Evolutionary conservation across 805 yeast species (phyloP).

Genomic region (Candida coleopterorum): DNA sequence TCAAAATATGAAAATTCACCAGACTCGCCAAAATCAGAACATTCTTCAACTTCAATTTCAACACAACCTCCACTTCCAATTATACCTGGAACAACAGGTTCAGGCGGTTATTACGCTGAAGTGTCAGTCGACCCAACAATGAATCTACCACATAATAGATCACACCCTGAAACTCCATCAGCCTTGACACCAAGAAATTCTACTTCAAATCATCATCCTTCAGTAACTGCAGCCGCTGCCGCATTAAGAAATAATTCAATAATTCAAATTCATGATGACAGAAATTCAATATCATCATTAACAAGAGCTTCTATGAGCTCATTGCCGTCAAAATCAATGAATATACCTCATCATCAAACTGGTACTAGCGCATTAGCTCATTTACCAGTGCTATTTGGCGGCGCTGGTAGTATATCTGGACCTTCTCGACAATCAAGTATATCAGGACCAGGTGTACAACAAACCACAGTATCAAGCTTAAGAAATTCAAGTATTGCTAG

Average conservation of each 20-base stretch:
- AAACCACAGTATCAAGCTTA: conserved; percentile 34
- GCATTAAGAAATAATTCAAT: conserved; percentile 33
- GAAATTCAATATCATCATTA: conserved; percentile 27
- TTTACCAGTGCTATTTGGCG: conserved; percentile 40
- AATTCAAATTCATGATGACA: conserved; percentile 37
- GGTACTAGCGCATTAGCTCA: conserved; percentile 36
- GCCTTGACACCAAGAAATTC: conserved; percentile 27
- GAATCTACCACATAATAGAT: conserved; percentile 41
- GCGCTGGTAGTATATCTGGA: conserved; percentile 34
- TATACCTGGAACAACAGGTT: conserved; percentile 16
- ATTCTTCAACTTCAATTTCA: conserved; percentile 3
- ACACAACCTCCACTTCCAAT: conserved; percentile 7
- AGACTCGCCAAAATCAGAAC: conserved; percentile 12
- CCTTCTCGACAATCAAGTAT: conserved; percentile 36
- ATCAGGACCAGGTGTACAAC: conserved; percentile 30
- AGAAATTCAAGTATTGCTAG: conserved; percentile 35
- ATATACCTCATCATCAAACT: conserved; percentile 43
- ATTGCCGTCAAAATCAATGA: conserved; percentile 42
- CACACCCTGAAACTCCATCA: conserved; percentile 20
- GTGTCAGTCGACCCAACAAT: conserved; percentile 41
- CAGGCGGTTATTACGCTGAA: conserved; percentile 43
- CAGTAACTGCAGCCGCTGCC: conserved; percentile 7
- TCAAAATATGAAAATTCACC: too few relatives aligned
- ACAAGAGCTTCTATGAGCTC: conserved; percentile 37
- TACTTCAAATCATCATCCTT: conserved; percentile 13